phyloP scores from a whole-genome alignment of 306 rosid genomes.

The Malus asiatica region DNA sequence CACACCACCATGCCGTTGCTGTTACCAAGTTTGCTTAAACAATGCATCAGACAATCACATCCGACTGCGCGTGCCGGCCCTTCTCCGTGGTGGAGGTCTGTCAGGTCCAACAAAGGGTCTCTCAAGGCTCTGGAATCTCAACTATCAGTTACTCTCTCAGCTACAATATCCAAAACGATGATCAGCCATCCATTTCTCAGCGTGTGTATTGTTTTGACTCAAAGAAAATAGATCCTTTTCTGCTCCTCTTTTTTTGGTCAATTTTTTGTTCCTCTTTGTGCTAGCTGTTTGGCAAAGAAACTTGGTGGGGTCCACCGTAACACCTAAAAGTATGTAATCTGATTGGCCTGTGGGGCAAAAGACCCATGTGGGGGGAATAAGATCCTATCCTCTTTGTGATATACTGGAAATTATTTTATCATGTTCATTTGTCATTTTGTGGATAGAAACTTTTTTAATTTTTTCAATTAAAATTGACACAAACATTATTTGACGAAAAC shows the following conservation, averaged over 20 bases:
- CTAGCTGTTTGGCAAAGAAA: conserved; percentile 54
- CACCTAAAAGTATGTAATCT: conserved; percentile 22
- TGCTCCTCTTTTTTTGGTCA: neutral
- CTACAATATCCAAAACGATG: conserved; percentile 18
- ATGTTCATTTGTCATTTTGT: no score
- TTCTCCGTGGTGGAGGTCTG: conserved; percentile 6
- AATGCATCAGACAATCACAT: conserved; percentile 20
- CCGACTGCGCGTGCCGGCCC: conserved; percentile 19
- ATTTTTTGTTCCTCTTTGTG: conserved; percentile 4
- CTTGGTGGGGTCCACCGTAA: conserved; percentile 40
- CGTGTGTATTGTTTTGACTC: conserved; percentile 28
- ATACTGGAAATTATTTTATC: no score
- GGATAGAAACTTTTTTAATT: no score
- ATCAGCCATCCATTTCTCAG: conserved; percentile 4
- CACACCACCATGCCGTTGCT: neutral
- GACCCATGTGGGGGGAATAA: conserved; percentile 32
- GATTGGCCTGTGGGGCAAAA: conserved; percentile 33
- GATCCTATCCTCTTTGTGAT: no score
- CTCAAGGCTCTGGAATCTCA: conserved; percentile 14
- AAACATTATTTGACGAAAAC: no score
- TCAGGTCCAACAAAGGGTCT: conserved; percentile 17
- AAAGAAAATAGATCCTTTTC: conserved; percentile 3
- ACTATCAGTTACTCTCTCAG: conserved; percentile 20
- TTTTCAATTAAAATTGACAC: no score
- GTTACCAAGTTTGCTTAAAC: conserved; percentile 27